Percentiles rank a stretch among this genome's conserved stretches.
These are phyloP conservation scores for Coemansia sp. DNA, from an alignment of 192 early-diverging fungal species.

Conservation along the genomic window DNA sequence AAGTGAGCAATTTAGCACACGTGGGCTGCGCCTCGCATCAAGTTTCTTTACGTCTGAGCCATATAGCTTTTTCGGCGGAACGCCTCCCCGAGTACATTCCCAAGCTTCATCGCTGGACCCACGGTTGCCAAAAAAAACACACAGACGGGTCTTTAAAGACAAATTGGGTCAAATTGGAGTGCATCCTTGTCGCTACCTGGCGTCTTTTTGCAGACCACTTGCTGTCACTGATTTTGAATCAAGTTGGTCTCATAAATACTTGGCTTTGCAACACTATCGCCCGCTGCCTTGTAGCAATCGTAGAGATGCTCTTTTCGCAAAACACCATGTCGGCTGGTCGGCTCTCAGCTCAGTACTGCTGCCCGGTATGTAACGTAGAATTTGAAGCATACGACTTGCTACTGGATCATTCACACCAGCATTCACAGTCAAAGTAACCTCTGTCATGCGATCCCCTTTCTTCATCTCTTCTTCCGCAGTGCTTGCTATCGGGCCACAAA, in stretches of 20 bases:
- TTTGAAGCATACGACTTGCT: background rate
- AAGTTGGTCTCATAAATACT: background rate
- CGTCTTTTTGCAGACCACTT: background rate
- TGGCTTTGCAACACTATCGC: background rate
- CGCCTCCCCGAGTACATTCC: background rate
- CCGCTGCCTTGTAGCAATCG: background rate
- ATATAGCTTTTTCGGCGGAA: background rate
- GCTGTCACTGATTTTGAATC: background rate
- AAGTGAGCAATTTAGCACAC: slow-evolving; percentile 2
- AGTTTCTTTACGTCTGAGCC: background rate
- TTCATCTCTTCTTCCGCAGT: background rate
- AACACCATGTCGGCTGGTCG: background rate
- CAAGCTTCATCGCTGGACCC: background rate
- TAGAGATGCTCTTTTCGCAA: background rate
- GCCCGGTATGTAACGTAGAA: background rate
- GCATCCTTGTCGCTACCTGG: background rate
- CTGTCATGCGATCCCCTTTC: background rate
- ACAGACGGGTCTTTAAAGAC: background rate
- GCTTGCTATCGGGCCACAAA: background rate
- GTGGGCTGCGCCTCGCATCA: background rate
- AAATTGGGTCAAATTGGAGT: background rate
- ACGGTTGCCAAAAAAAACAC: background rate
- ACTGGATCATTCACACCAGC: background rate
- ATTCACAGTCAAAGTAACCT: background rate
- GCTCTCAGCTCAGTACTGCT: background rate